phyloP scores from a whole-genome alignment of 176 grass and related monocot species.

The Triticum monococcum region DNA sequence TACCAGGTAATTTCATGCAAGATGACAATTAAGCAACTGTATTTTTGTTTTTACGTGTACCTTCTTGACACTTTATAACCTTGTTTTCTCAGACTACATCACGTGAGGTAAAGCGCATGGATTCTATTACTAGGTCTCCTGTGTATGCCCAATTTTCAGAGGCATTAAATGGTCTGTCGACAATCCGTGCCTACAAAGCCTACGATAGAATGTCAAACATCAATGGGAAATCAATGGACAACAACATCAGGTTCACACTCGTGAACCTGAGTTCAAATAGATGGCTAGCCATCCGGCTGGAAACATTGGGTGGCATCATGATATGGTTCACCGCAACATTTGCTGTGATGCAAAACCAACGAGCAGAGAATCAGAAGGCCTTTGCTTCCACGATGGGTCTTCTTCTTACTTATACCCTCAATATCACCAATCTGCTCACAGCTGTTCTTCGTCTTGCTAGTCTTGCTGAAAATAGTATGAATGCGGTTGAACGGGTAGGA shows the following conservation, averaged over 20 bases:
- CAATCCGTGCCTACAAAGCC: slow-evolving; percentile 94
- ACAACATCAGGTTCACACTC: slow-evolving; percentile 92
- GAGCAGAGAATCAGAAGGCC: slow-evolving; percentile 78
- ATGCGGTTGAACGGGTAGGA: slow-evolving; percentile 87
- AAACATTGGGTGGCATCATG: slow-evolving; percentile 95
- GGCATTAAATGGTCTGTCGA: slow-evolving; percentile 93
- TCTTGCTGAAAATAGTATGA: slow-evolving; percentile 98
- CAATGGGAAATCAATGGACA: slow-evolving; percentile 95
- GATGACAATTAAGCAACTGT: neutral
- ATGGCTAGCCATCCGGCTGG: slow-evolving; percentile 93
- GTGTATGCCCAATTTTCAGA: slow-evolving; percentile 97
- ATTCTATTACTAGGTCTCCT: slow-evolving; percentile 94
- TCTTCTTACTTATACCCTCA: slow-evolving; percentile 89
- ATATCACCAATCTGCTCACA: slow-evolving; percentile 92
- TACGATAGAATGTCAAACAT: slow-evolving; percentile 96
- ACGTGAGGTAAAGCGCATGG: slow-evolving; percentile 90
- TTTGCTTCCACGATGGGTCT: slow-evolving; percentile 99
- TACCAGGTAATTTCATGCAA: slow-evolving; percentile 77
- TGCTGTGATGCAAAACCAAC: slow-evolving; percentile 97
- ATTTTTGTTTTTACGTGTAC: slow-evolving; percentile 20
- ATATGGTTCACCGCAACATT: slow-evolving; percentile 99
- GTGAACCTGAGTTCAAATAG: slow-evolving; percentile 89
- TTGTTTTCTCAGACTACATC: slow-evolving; percentile 67
- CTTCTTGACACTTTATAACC: slow-evolving; percentile 32
- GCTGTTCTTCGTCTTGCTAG: slow-evolving; percentile 84